Evolutionary conservation across 2,329 filamentous ascomycete species (phyloP).

Genomic region (Drechslerella stenobrocha): DNA sequence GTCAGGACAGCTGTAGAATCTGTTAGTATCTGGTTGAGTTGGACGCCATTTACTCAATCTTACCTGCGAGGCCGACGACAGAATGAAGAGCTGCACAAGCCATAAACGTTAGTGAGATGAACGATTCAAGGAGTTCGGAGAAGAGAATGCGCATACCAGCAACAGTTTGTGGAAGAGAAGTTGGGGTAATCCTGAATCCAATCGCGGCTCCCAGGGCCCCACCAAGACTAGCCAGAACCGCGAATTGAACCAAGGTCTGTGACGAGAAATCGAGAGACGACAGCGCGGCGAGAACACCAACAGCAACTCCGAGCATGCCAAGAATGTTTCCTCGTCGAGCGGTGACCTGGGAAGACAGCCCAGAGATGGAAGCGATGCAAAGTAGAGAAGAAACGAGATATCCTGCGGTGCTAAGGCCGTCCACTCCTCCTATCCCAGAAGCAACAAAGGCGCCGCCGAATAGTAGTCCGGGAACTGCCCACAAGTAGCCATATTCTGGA

Average conservation of each 20-base stretch:
- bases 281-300: slow-evolving; percentile 80
- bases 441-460: slow-evolving; percentile 81
- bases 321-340: slow-evolving; percentile 83
- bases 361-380: slow-evolving; percentile 79
- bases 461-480: slow-evolving; percentile 73
- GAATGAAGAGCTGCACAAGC: slow-evolving; percentile 72
- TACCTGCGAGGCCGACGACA: slow-evolving; percentile 75
- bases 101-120: not conserved
- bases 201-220: slow-evolving; percentile 67
- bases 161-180: slow-evolving; percentile 84
- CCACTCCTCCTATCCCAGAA: slow-evolving; percentile 77
- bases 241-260: slow-evolving; percentile 78
- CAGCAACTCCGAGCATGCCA: slow-evolving; percentile 80
- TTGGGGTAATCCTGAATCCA: slow-evolving; percentile 83
- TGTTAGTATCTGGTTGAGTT: not conserved
- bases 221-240: slow-evolving; percentile 72
- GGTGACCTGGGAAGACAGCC: slow-evolving; percentile 78
- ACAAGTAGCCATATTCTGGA: slow-evolving; percentile 84
- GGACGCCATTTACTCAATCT: not conserved
- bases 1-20: slow-evolving; percentile 70
- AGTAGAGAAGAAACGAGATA: slow-evolving; percentile 82
- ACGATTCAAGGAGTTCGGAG: not conserved
- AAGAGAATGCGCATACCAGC: slow-evolving; percentile 54
- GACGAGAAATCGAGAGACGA: slow-evolving; percentile 77
- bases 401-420: slow-evolving; percentile 81